Evolutionary conservation across 75 land plant species (phyloP), one percentile per base, ranked within the genome.

Genomic region (Cunninghamia lanceolata): DNA sequence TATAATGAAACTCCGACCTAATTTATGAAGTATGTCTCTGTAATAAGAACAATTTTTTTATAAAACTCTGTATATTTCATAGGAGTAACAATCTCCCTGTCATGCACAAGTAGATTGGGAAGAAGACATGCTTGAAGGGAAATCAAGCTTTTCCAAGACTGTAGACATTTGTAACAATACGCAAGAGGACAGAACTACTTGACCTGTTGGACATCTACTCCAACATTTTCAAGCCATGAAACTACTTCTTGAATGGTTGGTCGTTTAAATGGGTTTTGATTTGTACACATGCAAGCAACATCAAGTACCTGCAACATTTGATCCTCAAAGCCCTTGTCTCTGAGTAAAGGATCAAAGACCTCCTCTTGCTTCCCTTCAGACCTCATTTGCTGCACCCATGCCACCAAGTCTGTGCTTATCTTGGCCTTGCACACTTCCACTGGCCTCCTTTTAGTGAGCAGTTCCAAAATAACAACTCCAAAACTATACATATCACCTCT

Each of bases 401-500:
- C 71, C 19, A 93, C 86, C 86, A 93, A 40, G 63, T 93, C 91
- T 50, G 88, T 75, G 83, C 75, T 56, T 16, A 82, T 90, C 74
- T 84, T 91, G 1, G 93, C 83, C 63, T 86, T 88, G 82, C 92
- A 88, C 82, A 90, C 86, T 25, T 92, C 93, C 71, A 94, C 88
- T 6, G 93, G 90, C 50, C 92, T 86, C 86, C 85, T 89, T 30
- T 92, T 92, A 43, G 94, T 93, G 2, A 93, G 90, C 38, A 92
- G 88, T 86, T 92, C 93, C 76, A 92, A 54, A 42, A 92, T 88
- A 70, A 92, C 92, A 73, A 92, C 90, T 13, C 93, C 93, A 52
- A 92, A 91, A 78, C 93, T 92, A 85, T 92, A 92, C 21, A 93
- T 89, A 84, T 93, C 94, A 11, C 92, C 92, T 59, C 85, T 91